Evolutionary conservation across 805 yeast genomes (phyloP).

Genomic region (Metahyphopichia silvanorum): DNA sequence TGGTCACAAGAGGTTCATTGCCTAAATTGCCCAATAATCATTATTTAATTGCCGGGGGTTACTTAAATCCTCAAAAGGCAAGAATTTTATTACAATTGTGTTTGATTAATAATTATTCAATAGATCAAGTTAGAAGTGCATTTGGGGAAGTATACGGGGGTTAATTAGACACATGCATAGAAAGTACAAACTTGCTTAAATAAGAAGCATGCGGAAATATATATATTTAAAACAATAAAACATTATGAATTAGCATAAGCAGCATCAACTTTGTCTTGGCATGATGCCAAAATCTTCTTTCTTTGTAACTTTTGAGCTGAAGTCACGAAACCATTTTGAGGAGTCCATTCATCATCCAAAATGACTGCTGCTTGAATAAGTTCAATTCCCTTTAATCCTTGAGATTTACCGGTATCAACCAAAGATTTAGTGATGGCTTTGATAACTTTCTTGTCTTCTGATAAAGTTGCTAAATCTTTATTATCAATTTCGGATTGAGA

Average conservation of each 20-base stretch:
- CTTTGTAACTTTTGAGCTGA: slow-evolving; percentile 96
- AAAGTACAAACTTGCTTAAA: too few relatives aligned
- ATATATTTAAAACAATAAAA: slow-evolving; percentile 1
- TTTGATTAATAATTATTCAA: slow-evolving; percentile 37
- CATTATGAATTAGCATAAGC: slow-evolving; percentile 40
- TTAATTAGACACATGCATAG: slow-evolving; percentile 11
- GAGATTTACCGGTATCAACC: slow-evolving; percentile 70
- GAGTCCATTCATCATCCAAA: slow-evolving; percentile 94
- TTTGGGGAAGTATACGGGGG: slow-evolving; percentile 57
- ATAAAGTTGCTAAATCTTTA: slow-evolving; percentile 44
- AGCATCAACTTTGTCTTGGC: slow-evolving; percentile 62
- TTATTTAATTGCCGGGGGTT: slow-evolving; percentile 60
- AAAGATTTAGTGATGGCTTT: slow-evolving; percentile 56
- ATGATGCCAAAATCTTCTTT: slow-evolving; percentile 74
- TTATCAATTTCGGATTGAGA: slow-evolving; percentile 48
- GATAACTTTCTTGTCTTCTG: slow-evolving; percentile 55
- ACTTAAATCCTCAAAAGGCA: slow-evolving; percentile 62
- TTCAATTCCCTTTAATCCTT: slow-evolving; percentile 85
- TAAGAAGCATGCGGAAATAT: slow-evolving; percentile 1
- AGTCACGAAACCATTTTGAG: slow-evolving; percentile 89
- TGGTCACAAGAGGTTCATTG: slow-evolving; percentile 55
- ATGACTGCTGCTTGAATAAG: slow-evolving; percentile 74
- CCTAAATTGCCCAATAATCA: slow-evolving; percentile 22
- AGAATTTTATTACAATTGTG: slow-evolving; percentile 58
- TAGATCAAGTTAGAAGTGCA: slow-evolving; percentile 38